phyloP scores from a whole-genome alignment of 129 eudicot genomes.

The Escallonia herrerae region DNA sequence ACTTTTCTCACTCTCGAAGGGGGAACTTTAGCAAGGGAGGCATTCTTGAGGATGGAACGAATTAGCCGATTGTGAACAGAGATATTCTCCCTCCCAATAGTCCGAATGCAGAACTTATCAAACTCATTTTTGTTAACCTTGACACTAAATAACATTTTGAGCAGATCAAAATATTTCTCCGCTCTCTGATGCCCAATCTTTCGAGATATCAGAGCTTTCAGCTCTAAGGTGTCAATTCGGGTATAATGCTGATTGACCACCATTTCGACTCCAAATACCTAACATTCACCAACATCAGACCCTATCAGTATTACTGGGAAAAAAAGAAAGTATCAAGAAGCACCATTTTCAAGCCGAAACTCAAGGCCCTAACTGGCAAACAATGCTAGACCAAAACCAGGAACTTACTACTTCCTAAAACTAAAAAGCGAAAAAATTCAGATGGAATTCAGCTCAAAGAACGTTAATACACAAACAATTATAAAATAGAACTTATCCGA shows the following conservation, averaged over 20 bases:
- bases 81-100: slow-evolving; percentile 76
- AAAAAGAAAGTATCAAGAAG: background rate
- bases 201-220: slow-evolving; percentile 42
- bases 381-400: background rate
- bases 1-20: slow-evolving; percentile 38
- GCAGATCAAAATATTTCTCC: slow-evolving; percentile 57
- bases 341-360: slow-evolving; percentile 1
- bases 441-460: background rate
- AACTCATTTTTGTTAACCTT: slow-evolving; percentile 54
- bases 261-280: slow-evolving; percentile 40
- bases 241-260: slow-evolving; percentile 53
- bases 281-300: slow-evolving; percentile 21
- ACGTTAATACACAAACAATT: no score
- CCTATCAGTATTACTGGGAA: slow-evolving; percentile 9
- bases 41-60: slow-evolving; percentile 45
- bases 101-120: slow-evolving; percentile 40
- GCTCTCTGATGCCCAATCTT: slow-evolving; percentile 65
- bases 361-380: background rate
- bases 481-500: no score
- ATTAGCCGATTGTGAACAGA: slow-evolving; percentile 66
- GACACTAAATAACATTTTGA: slow-evolving; percentile 37
- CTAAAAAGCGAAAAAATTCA: background rate
- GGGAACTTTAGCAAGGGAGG: slow-evolving; percentile 41
- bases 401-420: background rate
- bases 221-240: slow-evolving; percentile 50